Evolutionary conservation across 768 basidiomycete genomes (phyloP).

Genomic region (Lepiota brunneoincarnata): DNA sequence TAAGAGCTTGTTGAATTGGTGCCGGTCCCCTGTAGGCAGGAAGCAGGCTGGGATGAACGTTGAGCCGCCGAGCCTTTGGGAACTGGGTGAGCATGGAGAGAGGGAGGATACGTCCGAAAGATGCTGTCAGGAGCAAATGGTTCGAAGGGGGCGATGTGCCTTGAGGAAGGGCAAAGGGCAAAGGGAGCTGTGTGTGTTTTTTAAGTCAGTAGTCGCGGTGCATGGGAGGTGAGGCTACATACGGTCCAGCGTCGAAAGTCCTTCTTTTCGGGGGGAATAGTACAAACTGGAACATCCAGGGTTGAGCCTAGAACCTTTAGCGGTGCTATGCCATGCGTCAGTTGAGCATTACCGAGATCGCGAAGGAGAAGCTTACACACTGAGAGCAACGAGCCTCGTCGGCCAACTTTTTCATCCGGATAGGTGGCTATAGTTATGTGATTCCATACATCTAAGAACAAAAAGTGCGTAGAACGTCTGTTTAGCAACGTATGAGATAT

Average conservation of each 20-base stretch:
- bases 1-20: conserved; percentile 81
- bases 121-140: conserved; percentile 80
- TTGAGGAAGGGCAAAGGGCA: conserved; percentile 29
- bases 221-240: conserved; percentile 16
- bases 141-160: conserved; percentile 27
- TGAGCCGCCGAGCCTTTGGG: conserved; percentile 56
- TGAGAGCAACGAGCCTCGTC: conserved; percentile 54
- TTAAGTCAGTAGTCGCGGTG: not conserved
- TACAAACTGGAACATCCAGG: conserved; percentile 50
- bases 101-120: conserved; percentile 86
- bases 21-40: conserved; percentile 89
- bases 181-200: conserved; percentile 33
- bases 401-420: conserved; percentile 61
- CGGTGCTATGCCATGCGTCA: conserved; percentile 49
- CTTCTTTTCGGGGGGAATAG: conserved; percentile 55
- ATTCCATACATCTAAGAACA: conserved; percentile 70
- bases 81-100: conserved; percentile 60
- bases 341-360: not conserved
- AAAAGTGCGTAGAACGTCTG: conserved; percentile 6
- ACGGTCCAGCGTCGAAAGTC: conserved; percentile 71
- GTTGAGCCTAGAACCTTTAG: conserved; percentile 58
- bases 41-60: conserved; percentile 88
- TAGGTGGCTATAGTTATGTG: conserved; percentile 67
- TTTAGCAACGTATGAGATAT: conserved; percentile 12
- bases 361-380: conserved; percentile 43